A percentile compares a stretch with the other conserved stretches of the same genome.
Conservation (phyloP, 768 basidiomycete genomes). For the Suillus lakei region DNA sequence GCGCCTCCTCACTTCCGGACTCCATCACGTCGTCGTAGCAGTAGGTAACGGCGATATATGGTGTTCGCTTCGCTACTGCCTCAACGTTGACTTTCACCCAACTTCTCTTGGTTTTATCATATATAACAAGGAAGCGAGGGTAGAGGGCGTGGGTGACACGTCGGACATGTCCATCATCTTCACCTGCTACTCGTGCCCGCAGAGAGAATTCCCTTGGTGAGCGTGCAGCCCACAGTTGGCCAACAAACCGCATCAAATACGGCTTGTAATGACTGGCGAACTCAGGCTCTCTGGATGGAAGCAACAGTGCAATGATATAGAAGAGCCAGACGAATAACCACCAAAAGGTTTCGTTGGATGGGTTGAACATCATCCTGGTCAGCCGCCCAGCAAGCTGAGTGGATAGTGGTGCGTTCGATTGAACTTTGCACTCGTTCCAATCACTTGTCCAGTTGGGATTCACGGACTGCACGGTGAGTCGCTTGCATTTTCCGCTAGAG, state of each 20-base stretch:
- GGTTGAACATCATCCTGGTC: constrained; percentile 5
- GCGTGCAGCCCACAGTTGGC: constrained; percentile 29
- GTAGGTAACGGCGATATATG: constrained; percentile 27
- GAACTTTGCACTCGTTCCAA: constrained; percentile 9
- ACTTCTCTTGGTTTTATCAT: neutral
- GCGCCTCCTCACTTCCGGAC: neutral
- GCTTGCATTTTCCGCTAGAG: constrained; percentile 26
- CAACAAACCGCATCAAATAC: constrained; percentile 23
- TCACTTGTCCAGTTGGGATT: constrained; percentile 7
- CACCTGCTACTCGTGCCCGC: constrained; percentile 12
- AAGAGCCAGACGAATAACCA: constrained; percentile 24
- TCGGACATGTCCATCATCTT: constrained; percentile 1
- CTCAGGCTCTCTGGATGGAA: constrained; percentile 10
- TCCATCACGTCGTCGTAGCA: constrained; percentile 15
- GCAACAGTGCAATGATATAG: constrained; percentile 21
- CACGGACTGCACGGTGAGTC: constrained; percentile 28
- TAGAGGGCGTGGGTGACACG: constrained; percentile 17
- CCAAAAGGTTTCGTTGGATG: neutral
- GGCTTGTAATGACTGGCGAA: constrained; percentile 18
- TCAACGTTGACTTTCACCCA: constrained; percentile 13
- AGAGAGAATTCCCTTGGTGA: constrained; percentile 27
- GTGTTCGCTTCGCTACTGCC: constrained; percentile 12
- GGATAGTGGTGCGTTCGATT: neutral
- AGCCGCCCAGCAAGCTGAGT: constrained; percentile 26
- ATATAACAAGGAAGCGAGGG: constrained; percentile 24